Evolutionary conservation across 768 basidiomycete genomes (phyloP).

Genomic region (Grammothele lineata): DNA sequence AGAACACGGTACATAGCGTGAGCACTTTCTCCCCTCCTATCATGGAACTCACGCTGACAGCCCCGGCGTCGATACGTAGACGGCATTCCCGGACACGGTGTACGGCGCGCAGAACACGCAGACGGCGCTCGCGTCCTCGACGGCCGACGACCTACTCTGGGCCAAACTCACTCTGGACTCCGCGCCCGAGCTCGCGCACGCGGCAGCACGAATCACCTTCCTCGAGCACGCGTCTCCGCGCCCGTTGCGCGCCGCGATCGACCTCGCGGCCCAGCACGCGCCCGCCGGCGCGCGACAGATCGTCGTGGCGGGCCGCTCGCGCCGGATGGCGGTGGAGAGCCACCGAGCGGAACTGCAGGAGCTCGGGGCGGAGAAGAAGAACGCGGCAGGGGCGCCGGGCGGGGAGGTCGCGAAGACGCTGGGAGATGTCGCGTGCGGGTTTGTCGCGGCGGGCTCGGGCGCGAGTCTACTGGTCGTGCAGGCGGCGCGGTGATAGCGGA

Average conservation of each 20-base stretch:
- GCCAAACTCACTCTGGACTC: conserved; percentile 44
- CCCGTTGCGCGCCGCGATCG: conserved; percentile 55
- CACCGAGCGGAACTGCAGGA: conserved; percentile 55
- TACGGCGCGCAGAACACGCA: conserved; percentile 65
- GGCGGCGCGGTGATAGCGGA: conserved; percentile 24
- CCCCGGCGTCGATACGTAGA: conserved; percentile 32
- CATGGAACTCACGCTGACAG: background rate
- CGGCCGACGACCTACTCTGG: conserved; percentile 82
- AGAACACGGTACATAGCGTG: conserved; percentile 29
- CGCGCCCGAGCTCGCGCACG: conserved; percentile 26
- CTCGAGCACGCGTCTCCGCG: conserved; percentile 39
- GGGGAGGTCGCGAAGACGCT: conserved; percentile 65
- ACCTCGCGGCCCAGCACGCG: conserved; percentile 31
- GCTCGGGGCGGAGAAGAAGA: conserved; percentile 38
- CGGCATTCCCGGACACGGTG: conserved; percentile 59
- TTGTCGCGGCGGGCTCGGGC: conserved; percentile 50
- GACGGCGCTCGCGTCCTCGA: conserved; percentile 67
- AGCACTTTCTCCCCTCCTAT: background rate
- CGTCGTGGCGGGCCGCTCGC: conserved; percentile 69
- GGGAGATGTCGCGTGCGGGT: conserved; percentile 69
- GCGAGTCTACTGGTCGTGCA: conserved; percentile 57
- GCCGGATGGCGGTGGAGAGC: conserved; percentile 58
- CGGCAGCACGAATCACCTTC: conserved; percentile 68
- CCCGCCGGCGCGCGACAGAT: conserved; percentile 31
- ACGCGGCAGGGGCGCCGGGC: conserved; percentile 40